Conservation (phyloP, 192 early-diverging fungal species). For the Backusella luteola region DNA sequence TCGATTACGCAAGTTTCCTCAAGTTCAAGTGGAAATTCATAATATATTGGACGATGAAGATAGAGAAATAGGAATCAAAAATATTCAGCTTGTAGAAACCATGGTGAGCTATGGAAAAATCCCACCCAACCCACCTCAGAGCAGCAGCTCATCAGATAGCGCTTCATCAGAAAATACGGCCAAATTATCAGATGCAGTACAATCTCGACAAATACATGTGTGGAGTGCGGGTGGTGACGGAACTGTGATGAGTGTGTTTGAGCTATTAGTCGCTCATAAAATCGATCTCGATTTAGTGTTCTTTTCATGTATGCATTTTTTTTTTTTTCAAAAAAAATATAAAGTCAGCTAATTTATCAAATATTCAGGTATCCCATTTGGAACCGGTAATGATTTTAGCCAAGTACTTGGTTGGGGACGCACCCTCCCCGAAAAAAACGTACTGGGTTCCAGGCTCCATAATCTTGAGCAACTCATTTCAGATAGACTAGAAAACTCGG, state of each 20-base stretch:
- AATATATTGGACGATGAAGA: constrained; percentile 63
- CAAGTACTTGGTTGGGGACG: constrained; percentile 79
- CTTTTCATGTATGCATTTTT: constrained; percentile 49
- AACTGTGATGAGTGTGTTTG: constrained; percentile 69
- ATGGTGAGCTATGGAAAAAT: constrained; percentile 19
- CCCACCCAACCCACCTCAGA: constrained; percentile 9
- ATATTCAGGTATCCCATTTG: constrained; percentile 60
- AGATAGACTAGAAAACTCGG: constrained; percentile 54
- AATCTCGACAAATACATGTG: constrained; percentile 57
- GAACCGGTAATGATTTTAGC: constrained; percentile 75
- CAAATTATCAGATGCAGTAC: constrained; percentile 41
- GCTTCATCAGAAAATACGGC: constrained; percentile 12
- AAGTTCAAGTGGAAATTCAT: constrained; percentile 74
- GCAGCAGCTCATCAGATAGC: background rate
- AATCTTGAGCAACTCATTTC: constrained; percentile 56
- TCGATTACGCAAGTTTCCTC: constrained; percentile 58
- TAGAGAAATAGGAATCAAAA: constrained; percentile 52
- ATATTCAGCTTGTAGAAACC: constrained; percentile 40
- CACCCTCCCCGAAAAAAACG: constrained; percentile 53
- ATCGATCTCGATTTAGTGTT: constrained; percentile 63
- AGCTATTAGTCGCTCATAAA: constrained; percentile 56
- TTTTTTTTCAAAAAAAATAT: background rate
- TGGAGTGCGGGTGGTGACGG: constrained; percentile 81
- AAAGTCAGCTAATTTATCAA: background rate
- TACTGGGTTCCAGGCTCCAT: constrained; percentile 56